Evolutionary conservation across 805 yeast genomes (phyloP).

Genomic region (Pichia nakasei): DNA sequence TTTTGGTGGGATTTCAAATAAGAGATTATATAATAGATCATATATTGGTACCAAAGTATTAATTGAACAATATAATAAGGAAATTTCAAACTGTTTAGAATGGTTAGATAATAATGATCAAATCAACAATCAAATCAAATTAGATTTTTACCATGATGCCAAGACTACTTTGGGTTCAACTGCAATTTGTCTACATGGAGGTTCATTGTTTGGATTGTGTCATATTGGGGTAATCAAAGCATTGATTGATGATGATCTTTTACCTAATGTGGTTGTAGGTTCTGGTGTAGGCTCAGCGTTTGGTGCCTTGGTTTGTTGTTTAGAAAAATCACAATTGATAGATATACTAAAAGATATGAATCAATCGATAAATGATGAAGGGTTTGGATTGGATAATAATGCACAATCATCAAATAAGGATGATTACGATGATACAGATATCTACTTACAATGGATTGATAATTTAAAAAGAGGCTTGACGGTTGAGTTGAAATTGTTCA

Average conservation of each 20-base stretch:
- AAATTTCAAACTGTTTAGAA: conserved; percentile 58
- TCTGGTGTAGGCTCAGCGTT: conserved; percentile 92
- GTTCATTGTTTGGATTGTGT: conserved; percentile 87
- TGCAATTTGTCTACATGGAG: conserved; percentile 88
- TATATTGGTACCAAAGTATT: conserved; percentile 82
- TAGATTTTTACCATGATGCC: conserved; percentile 77
- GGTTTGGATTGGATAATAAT: conserved; percentile 31
- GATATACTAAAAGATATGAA: conserved; percentile 34
- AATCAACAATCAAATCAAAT: conserved; percentile 41
- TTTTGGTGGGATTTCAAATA: conserved; percentile 83
- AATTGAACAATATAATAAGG: conserved; percentile 79
- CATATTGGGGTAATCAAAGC: conserved; percentile 91
- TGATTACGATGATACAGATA: neutral
- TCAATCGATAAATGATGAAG: conserved; percentile 18
- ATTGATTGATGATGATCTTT: conserved; percentile 58
- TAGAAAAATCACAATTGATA: conserved; percentile 55
- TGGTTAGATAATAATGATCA: conserved; percentile 19
- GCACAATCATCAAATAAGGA: conserved; percentile 35
- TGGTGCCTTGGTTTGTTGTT: conserved; percentile 74
- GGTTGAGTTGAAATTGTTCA: conserved; percentile 72
- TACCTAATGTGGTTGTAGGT: conserved; percentile 85
- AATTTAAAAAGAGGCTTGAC: conserved; percentile 53
- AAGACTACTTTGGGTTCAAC: conserved; percentile 85
- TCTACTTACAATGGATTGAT: conserved; percentile 7
- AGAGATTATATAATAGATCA: conserved; percentile 68